phyloP scores from a whole-genome alignment of 345 rosid genomes.

The Citrus maxima region DNA sequence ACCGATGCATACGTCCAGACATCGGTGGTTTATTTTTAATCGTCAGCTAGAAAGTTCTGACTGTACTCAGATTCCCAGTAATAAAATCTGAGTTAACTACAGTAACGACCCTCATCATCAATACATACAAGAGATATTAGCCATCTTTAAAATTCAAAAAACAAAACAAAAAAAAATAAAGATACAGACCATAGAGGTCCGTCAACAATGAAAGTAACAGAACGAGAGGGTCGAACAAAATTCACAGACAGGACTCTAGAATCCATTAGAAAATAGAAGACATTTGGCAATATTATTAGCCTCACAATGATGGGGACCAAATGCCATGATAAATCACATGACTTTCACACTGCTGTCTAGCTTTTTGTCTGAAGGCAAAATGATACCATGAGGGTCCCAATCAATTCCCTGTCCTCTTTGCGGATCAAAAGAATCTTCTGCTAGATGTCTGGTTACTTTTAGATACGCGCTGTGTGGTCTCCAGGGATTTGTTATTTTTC shows the following conservation, averaged over 20 bases:
- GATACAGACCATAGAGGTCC: too few species aligned
- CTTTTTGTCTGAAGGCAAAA: not conserved
- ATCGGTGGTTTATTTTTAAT: too few species aligned
- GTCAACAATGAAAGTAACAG: too few species aligned
- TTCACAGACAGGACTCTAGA: not conserved
- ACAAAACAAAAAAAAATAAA: too few species aligned
- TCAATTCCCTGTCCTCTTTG: not conserved
- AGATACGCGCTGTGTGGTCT: not conserved
- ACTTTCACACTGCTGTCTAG: not conserved
- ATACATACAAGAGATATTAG: too few species aligned
- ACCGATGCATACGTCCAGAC: too few species aligned
- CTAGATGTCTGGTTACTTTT: not conserved
- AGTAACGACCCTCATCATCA: too few species aligned
- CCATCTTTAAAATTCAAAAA: too few species aligned
- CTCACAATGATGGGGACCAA: not conserved
- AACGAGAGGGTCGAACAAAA: too few species aligned
- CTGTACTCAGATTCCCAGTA: too few species aligned
- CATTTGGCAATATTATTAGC: conserved; percentile 12
- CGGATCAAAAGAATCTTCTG: not conserved
- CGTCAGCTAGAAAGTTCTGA: too few species aligned
- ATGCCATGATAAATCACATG: conserved; percentile 6
- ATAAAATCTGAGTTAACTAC: too few species aligned
- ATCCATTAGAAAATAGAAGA: not conserved
- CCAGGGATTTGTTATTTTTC: not conserved
- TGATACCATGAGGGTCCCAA: not conserved